Percentiles rank a stretch among this genome's conserved stretches.
Evolutionary conservation across 768 basidiomycete species (phyloP).

Genomic region (Dioszegia aurantiaca): DNA sequence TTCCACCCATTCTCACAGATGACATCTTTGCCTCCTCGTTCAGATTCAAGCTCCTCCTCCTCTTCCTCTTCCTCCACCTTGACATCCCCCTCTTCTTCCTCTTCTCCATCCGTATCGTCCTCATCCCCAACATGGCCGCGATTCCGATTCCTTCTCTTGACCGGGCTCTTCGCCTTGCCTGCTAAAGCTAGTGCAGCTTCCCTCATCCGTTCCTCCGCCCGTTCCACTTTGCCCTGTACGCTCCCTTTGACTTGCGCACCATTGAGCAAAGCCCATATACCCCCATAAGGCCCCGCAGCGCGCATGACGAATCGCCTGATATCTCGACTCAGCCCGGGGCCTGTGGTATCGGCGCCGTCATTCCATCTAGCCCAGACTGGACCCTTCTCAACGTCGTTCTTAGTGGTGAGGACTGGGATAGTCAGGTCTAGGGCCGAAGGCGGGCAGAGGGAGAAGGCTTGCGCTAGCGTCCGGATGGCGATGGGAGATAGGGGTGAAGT

Average conservation of each 20-base stretch:
- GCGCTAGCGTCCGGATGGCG: conserved; percentile 11
- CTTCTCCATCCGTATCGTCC: neutral
- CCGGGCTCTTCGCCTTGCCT: neutral
- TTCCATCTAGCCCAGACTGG: too few relatives aligned
- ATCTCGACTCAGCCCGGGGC: too few relatives aligned
- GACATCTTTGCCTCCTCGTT: conserved; percentile 8
- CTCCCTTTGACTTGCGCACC: neutral
- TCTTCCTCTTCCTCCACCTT: conserved; percentile 14
- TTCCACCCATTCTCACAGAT: conserved; percentile 26
- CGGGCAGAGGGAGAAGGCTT: conserved; percentile 13
- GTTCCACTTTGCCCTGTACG: neutral
- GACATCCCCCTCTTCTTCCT: conserved; percentile 12
- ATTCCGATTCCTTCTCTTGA: neutral
- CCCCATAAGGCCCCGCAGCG: conserved; percentile 13
- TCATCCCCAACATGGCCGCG: neutral
- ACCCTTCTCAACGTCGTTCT: too few relatives aligned
- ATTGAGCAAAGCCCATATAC: conserved; percentile 23
- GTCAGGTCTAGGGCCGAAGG: conserved; percentile 19
- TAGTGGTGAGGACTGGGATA: conserved; percentile 10
- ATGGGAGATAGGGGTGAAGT: conserved; percentile 6
- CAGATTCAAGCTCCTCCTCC: conserved; percentile 19
- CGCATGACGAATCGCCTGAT: too few relatives aligned
- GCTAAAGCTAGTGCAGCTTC: neutral
- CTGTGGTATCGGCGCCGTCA: too few relatives aligned
- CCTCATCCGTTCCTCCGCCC: neutral